phyloP scores from a whole-genome alignment of 306 rosid genomes.

The Vigna mungo region DNA sequence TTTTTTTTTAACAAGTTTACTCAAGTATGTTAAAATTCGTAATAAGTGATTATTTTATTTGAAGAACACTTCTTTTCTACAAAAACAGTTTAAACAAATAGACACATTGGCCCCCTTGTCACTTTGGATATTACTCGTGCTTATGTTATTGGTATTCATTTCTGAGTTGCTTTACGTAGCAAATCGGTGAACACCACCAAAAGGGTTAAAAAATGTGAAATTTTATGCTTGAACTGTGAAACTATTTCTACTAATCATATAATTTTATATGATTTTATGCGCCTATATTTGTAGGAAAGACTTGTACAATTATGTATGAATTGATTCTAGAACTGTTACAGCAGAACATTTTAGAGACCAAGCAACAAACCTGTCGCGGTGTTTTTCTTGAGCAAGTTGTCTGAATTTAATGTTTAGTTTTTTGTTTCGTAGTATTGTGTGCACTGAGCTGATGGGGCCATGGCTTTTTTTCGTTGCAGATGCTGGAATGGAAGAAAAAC shows the following conservation, averaged over 20 bases:
- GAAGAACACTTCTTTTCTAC: too few species aligned
- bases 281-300: not conserved
- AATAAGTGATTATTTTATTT: too few species aligned
- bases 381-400: too few species aligned
- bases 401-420: not conserved
- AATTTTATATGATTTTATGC: not conserved
- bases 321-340: too few species aligned
- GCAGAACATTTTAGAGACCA: too few species aligned
- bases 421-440: not conserved
- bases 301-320: too few species aligned
- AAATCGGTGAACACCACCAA: not conserved
- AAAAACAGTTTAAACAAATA: too few species aligned
- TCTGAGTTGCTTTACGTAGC: not conserved
- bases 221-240: not conserved
- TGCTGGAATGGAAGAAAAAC: slow-evolving; percentile 62
- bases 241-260: not conserved
- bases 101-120: not conserved
- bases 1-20: too few species aligned
- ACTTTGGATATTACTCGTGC: not conserved
- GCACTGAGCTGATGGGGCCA: not conserved
- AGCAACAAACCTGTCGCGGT: too few species aligned
- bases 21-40: too few species aligned
- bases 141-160: not conserved
- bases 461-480: slow-evolving; percentile 50
- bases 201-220: not conserved